These are phyloP conservation scores for Penicillium griseofulvum DNA, from an alignment of 2,329 filamentous ascomycete genomes.

Conservation along the genomic window DNA sequence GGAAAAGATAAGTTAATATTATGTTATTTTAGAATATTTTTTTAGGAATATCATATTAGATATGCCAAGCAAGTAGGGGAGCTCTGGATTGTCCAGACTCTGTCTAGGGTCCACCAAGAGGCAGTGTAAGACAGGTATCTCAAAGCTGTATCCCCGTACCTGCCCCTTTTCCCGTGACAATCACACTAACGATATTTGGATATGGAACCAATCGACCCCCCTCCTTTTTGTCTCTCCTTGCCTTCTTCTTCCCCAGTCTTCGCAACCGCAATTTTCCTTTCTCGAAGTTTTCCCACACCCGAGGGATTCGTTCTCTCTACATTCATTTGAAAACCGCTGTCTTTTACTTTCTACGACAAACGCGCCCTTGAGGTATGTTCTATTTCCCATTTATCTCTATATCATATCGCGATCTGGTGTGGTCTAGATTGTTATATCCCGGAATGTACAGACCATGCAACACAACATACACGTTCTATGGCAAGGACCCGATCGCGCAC, in stretches of 20 bases:
- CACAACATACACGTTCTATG: not conserved
- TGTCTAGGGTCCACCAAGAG: slow-evolving; percentile 3
- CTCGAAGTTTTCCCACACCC: slow-evolving; percentile 40
- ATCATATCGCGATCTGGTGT: not conserved
- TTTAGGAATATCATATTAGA: not conserved
- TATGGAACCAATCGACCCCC: slow-evolving; percentile 15
- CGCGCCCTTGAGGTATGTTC: slow-evolving; percentile 34
- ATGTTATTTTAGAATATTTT: no score
- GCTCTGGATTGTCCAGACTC: not conserved
- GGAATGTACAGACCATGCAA: not conserved
- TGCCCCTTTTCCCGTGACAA: slow-evolving; percentile 7
- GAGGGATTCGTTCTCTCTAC: slow-evolving; percentile 43
- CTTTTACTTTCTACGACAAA: slow-evolving; percentile 33
- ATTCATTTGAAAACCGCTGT: slow-evolving; percentile 36
- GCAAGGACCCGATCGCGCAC: not conserved
- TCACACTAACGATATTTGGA: slow-evolving; percentile 10
- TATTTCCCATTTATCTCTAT: not conserved
- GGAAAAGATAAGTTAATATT: not conserved
- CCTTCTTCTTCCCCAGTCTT: slow-evolving; percentile 24
- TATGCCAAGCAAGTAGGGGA: slow-evolving; percentile 4
- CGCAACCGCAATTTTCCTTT: slow-evolving; percentile 7
- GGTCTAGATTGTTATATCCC: not conserved
- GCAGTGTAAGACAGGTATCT: slow-evolving; percentile 8
- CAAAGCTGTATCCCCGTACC: not conserved
- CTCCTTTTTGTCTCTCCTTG: slow-evolving; percentile 16